Percentiles rank a stretch among this genome's conserved stretches.
Conservation (phyloP, 306 rosid genomes). For the Quercus wislizeni region DNA sequence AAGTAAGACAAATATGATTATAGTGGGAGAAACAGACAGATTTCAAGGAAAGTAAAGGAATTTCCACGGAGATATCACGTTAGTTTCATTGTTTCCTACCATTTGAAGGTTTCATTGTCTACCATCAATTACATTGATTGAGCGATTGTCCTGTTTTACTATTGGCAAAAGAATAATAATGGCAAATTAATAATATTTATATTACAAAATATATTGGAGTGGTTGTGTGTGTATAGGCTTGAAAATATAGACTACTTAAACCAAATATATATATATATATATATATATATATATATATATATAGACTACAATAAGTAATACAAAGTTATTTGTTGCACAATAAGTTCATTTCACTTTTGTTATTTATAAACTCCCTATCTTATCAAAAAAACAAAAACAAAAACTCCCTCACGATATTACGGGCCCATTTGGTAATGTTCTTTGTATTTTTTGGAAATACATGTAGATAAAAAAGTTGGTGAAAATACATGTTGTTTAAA, state of each 20-base stretch:
- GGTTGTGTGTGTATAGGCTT: neutral
- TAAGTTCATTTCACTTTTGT: too few species aligned
- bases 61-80: neutral
- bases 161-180: neutral
- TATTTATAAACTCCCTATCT: too few species aligned
- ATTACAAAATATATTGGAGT: neutral
- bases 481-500: too few species aligned
- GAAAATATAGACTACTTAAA: neutral
- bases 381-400: too few species aligned
- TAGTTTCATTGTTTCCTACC: conserved; percentile 9
- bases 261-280: neutral
- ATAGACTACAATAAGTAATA: neutral
- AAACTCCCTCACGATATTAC: too few species aligned
- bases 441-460: too few species aligned
- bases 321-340: neutral
- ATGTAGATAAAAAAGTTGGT: too few species aligned
- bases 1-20: conserved; percentile 21
- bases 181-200: neutral
- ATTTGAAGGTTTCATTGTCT: conserved; percentile 20
- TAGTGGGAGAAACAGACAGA: neutral
- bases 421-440: too few species aligned
- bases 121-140: conserved; percentile 1
- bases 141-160: neutral
- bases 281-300: neutral
- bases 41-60: neutral